phyloP scores from a whole-genome alignment of 1,284 basidiomycete genomes.

The Salmacisia buchloeana region DNA sequence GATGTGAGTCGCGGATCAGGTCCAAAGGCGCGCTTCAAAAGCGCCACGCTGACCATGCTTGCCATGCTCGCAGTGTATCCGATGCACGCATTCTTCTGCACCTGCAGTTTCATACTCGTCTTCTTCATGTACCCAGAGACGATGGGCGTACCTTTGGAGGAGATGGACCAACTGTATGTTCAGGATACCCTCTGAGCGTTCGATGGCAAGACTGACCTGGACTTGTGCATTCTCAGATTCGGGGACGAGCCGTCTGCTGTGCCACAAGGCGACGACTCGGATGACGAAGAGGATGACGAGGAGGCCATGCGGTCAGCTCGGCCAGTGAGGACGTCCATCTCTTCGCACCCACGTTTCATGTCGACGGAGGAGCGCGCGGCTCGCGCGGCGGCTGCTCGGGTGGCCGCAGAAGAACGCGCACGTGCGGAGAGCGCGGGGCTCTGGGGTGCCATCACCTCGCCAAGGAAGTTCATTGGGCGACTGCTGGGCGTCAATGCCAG shows the following conservation, averaged over 20 bases:
- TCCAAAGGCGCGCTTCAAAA: neutral
- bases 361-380: constrained; percentile 69
- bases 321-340: constrained; percentile 31
- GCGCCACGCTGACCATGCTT: neutral
- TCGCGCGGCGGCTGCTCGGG: constrained; percentile 42
- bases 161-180: constrained; percentile 39
- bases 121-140: constrained; percentile 64
- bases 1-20: constrained; percentile 43
- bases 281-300: constrained; percentile 19
- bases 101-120: constrained; percentile 67
- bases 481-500: constrained; percentile 19
- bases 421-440: constrained; percentile 55
- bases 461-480: constrained; percentile 14
- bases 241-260: constrained; percentile 44
- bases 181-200: constrained; percentile 49
- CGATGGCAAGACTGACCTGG: constrained; percentile 35
- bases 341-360: constrained; percentile 59
- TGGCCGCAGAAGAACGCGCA: constrained; percentile 54
- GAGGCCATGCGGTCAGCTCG: constrained; percentile 18
- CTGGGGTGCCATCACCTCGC: constrained; percentile 16
- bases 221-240: constrained; percentile 11
- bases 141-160: constrained; percentile 56
- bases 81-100: constrained; percentile 92
- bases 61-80: constrained; percentile 62
- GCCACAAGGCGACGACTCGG: constrained; percentile 36